Percentiles rank a stretch among this genome's conserved stretches.
Conservation (phyloP, 176 grass and related monocot genomes). For the Avena insularis region DNA sequence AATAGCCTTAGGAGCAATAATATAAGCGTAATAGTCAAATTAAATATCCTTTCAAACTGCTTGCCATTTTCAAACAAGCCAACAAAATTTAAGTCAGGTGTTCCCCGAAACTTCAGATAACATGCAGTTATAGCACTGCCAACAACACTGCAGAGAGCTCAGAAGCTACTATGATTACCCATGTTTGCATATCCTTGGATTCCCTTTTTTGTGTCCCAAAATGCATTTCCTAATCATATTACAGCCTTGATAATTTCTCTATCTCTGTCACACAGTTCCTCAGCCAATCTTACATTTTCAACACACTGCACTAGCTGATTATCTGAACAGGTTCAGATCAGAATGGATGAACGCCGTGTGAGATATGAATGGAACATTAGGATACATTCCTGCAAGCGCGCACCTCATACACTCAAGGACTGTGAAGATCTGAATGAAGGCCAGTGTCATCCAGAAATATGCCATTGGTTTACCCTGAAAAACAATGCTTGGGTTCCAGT, state of each 20-base stretch:
- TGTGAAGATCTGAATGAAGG: constrained; percentile 77
- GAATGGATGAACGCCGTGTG: constrained; percentile 84
- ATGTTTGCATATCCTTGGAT: constrained; percentile 24
- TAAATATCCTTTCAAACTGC: constrained; percentile 17
- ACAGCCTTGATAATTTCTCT: not conserved
- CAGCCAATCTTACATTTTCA: constrained; percentile 30
- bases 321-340: constrained; percentile 81
- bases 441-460: constrained; percentile 77
- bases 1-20: not conserved
- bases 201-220: not conserved
- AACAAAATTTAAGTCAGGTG: not conserved
- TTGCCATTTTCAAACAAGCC: not conserved
- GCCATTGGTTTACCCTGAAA: constrained; percentile 69
- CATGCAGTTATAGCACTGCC: constrained; percentile 16
- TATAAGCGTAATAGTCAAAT: not conserved
- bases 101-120: constrained; percentile 15
- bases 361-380: constrained; percentile 74
- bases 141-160: constrained; percentile 10
- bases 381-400: constrained; percentile 65
- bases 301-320: constrained; percentile 32
- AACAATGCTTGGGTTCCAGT: constrained; percentile 73
- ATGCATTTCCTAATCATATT: constrained; percentile 11
- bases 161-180: not conserved
- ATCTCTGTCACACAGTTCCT: not conserved
- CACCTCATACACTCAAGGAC: constrained; percentile 90